Conservation (phyloP, 805 yeast genomes). For the Saccharomycopsis fibuligera region DNA sequence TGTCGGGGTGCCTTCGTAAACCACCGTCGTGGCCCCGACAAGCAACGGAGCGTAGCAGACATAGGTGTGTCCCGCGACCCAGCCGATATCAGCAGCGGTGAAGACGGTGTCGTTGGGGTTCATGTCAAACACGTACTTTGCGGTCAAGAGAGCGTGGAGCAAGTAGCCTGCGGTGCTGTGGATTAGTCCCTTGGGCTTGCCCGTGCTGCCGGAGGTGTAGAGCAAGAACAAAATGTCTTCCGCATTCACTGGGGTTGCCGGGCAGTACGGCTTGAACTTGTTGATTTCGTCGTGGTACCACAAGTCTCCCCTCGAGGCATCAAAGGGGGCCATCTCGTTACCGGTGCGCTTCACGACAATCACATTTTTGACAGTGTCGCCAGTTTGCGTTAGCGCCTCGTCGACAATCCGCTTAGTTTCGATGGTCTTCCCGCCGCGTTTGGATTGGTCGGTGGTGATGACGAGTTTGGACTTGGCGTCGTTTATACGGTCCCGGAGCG, state of each 20-base stretch:
- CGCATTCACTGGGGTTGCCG: constrained; percentile 71
- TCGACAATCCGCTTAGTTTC: constrained; percentile 79
- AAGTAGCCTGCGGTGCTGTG: constrained; percentile 79
- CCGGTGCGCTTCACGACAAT: constrained; percentile 73
- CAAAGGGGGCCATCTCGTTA: constrained; percentile 43
- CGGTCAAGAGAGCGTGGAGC: constrained; percentile 65
- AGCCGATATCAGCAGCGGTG: constrained; percentile 88
- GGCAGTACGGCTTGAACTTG: constrained; percentile 60
- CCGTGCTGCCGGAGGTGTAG: constrained; percentile 84
- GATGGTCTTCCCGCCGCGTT: constrained; percentile 76
- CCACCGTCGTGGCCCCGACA: constrained; percentile 71
- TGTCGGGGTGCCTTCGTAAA: constrained; percentile 84
- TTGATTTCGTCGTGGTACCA: constrained; percentile 71
- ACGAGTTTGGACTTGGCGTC: constrained; percentile 69
- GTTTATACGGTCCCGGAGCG: constrained; percentile 62
- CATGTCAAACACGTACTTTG: constrained; percentile 70
- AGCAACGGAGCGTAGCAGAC: constrained; percentile 76
- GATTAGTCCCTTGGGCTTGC: constrained; percentile 82
- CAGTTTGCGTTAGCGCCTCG: constrained; percentile 64
- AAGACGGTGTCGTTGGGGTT: constrained; percentile 69
- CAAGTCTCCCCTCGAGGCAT: constrained; percentile 55
- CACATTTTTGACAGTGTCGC: constrained; percentile 61
- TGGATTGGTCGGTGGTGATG: constrained; percentile 76
- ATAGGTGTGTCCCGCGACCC: constrained; percentile 88
- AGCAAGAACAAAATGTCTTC: constrained; percentile 78